Percentiles rank a stretch among this genome's conserved stretches.
These are phyloP conservation scores for Eucalyptus marginata DNA, from an alignment of 345 rosid species.

Conservation along the genomic window DNA sequence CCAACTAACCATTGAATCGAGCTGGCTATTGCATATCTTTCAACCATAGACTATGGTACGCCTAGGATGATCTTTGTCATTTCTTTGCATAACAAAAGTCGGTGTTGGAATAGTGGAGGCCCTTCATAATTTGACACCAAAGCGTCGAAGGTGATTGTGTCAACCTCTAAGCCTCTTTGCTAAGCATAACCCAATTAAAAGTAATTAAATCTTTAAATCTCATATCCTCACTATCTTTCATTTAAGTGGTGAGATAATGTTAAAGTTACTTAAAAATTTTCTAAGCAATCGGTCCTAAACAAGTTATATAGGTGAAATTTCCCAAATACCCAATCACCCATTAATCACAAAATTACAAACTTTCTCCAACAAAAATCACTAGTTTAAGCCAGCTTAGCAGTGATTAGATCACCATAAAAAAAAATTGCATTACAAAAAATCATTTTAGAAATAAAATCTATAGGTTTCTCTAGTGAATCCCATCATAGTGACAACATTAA, in stretches of 20 bases:
- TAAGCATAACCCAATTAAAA: not conserved
- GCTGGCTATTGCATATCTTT: not conserved
- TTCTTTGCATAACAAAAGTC: not conserved
- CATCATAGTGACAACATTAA: too few species aligned
- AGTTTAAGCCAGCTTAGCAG: too few species aligned
- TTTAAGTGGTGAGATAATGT: not conserved
- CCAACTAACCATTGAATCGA: not conserved
- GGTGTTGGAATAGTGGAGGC: not conserved
- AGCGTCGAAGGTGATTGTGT: not conserved
- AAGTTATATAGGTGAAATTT: too few species aligned
- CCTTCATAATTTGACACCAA: not conserved
- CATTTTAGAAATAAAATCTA: too few species aligned
- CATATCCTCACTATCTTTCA: not conserved
- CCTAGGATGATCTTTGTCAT: not conserved
- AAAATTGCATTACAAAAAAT: too few species aligned
- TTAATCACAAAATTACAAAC: too few species aligned
- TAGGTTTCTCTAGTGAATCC: too few species aligned
- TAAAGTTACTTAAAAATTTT: too few species aligned
- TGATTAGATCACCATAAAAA: too few species aligned
- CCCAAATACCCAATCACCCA: too few species aligned
- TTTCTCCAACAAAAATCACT: too few species aligned
- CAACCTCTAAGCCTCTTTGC: not conserved
- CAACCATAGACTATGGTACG: not conserved
- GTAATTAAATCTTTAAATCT: not conserved
- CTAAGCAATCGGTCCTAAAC: too few species aligned